A percentile compares a stretch with the other conserved stretches of the same genome.
Evolutionary conservation across 768 basidiomycete species (phyloP).

Genomic region (Hemileccinum rubropunctum): DNA sequence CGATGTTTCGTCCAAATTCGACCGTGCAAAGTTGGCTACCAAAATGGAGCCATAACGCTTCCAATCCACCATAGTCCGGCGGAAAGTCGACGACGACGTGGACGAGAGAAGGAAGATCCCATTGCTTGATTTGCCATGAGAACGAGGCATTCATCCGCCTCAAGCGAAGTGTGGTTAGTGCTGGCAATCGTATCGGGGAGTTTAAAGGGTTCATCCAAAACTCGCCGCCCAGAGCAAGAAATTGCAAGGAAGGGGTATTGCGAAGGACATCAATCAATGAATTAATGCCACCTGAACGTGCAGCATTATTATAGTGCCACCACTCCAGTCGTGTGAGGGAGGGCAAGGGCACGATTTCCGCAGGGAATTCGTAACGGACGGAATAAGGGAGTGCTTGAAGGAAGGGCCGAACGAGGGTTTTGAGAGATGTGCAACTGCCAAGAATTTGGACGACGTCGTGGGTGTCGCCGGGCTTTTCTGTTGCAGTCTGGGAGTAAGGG

Average conservation of each 20-base stretch:
- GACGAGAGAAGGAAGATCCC: constrained; percentile 53
- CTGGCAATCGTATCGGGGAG: constrained; percentile 38
- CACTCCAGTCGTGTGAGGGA: constrained; percentile 64
- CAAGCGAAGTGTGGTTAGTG: constrained; percentile 54
- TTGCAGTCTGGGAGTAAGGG: constrained; percentile 53
- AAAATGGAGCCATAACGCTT: constrained; percentile 47
- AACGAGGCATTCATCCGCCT: constrained; percentile 47
- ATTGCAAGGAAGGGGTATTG: constrained; percentile 52
- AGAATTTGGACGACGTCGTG: constrained; percentile 47
- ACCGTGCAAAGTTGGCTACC: constrained; percentile 50
- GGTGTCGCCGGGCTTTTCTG: constrained; percentile 29
- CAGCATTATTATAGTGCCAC: constrained; percentile 59
- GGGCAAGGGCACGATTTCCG: constrained; percentile 42
- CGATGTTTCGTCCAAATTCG: constrained; percentile 57
- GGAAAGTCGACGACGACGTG: constrained; percentile 53
- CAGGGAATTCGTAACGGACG: constrained; percentile 53
- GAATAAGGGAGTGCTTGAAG: constrained; percentile 16
- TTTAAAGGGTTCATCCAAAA: constrained; percentile 29
- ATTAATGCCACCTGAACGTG: constrained; percentile 65
- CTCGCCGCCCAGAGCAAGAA: constrained; percentile 54
- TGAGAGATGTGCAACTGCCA: constrained; percentile 44
- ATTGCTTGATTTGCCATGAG: constrained; percentile 45
- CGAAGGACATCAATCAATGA: constrained; percentile 51
- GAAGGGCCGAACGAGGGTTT: constrained; percentile 54
- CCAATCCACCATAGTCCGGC: constrained; percentile 34